Base-by-base conservation (phyloP, 129 eudicot species). In the Flaveria sonorensis region DNA sequence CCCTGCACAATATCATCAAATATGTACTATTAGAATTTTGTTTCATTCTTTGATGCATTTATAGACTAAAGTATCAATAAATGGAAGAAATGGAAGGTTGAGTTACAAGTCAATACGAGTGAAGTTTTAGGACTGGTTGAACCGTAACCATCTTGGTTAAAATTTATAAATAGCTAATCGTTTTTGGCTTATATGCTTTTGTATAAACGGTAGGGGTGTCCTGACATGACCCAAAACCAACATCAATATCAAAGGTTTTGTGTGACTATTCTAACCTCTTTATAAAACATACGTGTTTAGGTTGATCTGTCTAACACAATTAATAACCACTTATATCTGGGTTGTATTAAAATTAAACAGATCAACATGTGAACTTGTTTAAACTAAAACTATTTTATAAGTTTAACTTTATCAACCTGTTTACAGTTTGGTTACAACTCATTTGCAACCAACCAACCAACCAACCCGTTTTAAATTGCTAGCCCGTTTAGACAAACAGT, bases 1-100 rank as follows among this genome's bases (percentile, higher is more conserved):
- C 98, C 98, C 98, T 94, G 15, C 71, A 46, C 21, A 56, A 68
- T 19, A 48, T 77, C 21, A 53, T 24, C 10, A 24, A 70, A 46
- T 4, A 36, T 4, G 40, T 36, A 36, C 40, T 36, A 36, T 36
- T 36, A 36, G 40, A 36, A 36, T 7, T 36, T 36, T 36, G 40
- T 36, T 36, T 36, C 40, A 36, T 36, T 36, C 3, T 36, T 36
- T 36, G 4, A 6, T 16, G 14, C 61, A 28, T 39, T 79, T 24
- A 23, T 23, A 23, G 65, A 59, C 36, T 73, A 10, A 24, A 23
- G 21, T 43, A 73, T 21, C 42, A 23, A 51, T 71, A 18, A 12
- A 16, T 7, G 57, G 32, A 32, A 72, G 57, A 53, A 71, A 15
- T 55, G 26, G 13, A 10, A 63, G 77, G 32, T 71, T 71, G 16